Conservation (phyloP, 306 rosid species). For the Cucurbita pepo region DNA sequence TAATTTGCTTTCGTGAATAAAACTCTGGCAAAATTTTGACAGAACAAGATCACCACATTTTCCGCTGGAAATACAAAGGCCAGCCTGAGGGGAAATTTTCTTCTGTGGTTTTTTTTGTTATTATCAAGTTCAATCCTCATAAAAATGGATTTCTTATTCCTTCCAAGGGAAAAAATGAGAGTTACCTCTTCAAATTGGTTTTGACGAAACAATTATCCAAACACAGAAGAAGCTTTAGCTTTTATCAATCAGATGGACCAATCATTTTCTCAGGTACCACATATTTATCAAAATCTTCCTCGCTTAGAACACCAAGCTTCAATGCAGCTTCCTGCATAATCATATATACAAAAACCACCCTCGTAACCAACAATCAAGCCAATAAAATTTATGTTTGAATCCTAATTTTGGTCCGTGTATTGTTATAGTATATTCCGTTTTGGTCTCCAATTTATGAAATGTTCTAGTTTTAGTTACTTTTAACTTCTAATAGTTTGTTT, state of each 20-base stretch:
- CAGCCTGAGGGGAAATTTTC: not conserved
- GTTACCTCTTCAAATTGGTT: not conserved
- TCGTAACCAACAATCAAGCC: constrained; percentile 6
- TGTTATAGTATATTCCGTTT: not conserved
- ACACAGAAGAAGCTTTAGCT: not conserved
- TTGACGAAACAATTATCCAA: not conserved
- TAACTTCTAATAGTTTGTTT: not conserved
- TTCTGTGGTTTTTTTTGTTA: not conserved
- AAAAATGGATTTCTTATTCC: not conserved
- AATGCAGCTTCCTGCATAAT: constrained; percentile 77
- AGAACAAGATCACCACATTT: not conserved
- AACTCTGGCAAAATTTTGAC: not conserved
- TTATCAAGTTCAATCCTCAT: not conserved
- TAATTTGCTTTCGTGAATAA: not conserved
- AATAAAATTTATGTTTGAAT: not conserved
- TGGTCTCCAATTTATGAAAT: not conserved
- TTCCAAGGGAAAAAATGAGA: not conserved
- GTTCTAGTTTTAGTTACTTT: not conserved
- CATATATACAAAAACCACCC: not conserved
- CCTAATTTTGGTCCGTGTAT: not conserved
- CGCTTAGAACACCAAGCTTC: constrained; percentile 65
- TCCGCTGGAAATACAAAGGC: not conserved
- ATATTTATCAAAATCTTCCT: constrained; percentile 71
- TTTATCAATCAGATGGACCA: constrained; percentile 60
- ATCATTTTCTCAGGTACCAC: constrained; percentile 98